Evolutionary conservation across 768 basidiomycete species (phyloP), one percentile per base, ranked within the genome.

Genomic region (Xerocomellus intermedius): DNA sequence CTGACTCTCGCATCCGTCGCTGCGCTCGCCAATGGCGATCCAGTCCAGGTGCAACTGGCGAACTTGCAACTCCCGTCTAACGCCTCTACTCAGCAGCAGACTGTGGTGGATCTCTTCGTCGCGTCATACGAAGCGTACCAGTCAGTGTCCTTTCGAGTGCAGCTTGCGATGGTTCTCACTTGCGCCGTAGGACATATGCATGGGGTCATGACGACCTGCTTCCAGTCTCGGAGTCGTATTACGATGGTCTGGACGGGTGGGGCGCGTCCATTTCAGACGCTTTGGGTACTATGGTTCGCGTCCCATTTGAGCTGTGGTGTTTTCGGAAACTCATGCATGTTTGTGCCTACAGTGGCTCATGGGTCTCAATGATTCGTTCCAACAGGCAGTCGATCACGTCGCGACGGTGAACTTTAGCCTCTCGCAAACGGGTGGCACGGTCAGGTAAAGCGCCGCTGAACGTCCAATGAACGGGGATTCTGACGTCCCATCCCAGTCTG

Each of bases 221-320:
- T 6, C 85, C 85, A 0, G 63, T 81, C n/a, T 74, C 72, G 12
- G 59, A 77, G 66, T 67, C 75, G 51, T 75, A 65, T 67, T 60
- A 36, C 3, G 76, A 79, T 50, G 64, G 52, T 36, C 66, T 66
- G 30, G 59, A 75, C 55, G 73, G 70, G 35, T 77, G 73, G 85
- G 86, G 86, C 38, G 85, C 86, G 36, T 75, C 81, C 16, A 82
- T 88, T 45, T 77, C 82, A 13, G 87, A 89, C 63, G 80, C 80
- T 0, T 66, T 89, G 73, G 67, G 67, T 43, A 87, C 87, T 1
- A 77, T 87, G 82, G 84, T 84, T 59, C 28, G 77, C 58, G 21
- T 48, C 32, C 26, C 6, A 2, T 54, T 10, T 4, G 9, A 16
- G 13, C 1, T 49, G 22, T 2, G 6, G 24, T 24, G 14, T 43